A percentile compares a stretch with the other conserved stretches of the same genome.
Evolutionary conservation across 192 early-diverging fungal genomes (phyloP).

Genomic region (Entomortierella lignicola): DNA sequence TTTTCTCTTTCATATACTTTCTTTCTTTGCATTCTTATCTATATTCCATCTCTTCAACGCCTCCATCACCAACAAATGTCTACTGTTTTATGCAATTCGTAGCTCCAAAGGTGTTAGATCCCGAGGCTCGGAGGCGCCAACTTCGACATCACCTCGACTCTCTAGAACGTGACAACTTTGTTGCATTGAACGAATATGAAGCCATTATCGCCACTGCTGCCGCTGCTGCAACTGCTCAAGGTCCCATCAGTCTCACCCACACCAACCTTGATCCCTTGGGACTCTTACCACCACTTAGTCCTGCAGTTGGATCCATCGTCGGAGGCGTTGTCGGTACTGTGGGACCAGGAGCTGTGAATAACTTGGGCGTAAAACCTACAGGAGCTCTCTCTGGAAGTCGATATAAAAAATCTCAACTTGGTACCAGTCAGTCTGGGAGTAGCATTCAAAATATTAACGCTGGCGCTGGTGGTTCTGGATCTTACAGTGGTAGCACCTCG

Average conservation of each 20-base stretch:
- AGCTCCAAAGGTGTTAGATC: conserved; percentile 44
- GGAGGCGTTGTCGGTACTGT: conserved; percentile 43
- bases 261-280: conserved; percentile 46
- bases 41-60: background rate
- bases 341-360: conserved; percentile 20
- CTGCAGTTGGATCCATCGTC: conserved; percentile 40
- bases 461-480: background rate
- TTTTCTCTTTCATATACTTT: background rate
- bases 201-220: conserved; percentile 59
- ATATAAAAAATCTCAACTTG: conserved; percentile 20
- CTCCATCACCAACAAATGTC: no score
- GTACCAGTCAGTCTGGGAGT: background rate
- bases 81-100: background rate
- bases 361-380: background rate
- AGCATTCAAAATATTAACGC: background rate
- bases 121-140: conserved; percentile 41
- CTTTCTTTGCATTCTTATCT: background rate
- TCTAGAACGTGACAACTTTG: conserved; percentile 65
- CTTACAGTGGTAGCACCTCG: background rate
- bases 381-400: conserved; percentile 34
- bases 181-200: conserved; percentile 62
- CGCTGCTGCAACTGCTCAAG: conserved; percentile 47
- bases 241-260: conserved; percentile 39
- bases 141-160: conserved; percentile 61
- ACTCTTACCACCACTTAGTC: conserved; percentile 29